Evolutionary conservation across 257 asterid species (phyloP), one percentile per base, ranked within the genome.

Genomic region (Solanum megistacrolobum): DNA sequence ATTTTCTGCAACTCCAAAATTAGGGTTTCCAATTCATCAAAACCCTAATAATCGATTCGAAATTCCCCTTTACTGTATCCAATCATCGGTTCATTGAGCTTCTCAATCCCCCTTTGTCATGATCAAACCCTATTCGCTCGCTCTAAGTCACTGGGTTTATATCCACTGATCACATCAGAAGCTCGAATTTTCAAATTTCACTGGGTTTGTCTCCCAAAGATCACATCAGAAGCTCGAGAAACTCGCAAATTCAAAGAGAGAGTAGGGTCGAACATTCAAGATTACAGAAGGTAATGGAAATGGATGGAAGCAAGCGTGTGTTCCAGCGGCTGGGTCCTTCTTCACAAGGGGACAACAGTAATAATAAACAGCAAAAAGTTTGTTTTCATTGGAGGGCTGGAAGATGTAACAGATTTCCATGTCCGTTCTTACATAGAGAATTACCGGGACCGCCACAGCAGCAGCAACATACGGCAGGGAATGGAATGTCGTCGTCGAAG

Each of bases 341-440:
- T 16, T 81, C 85, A 29, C 84, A 74, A n/a, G 84, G 52, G 78
- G 93, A 92, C 48, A 91, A 73, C 89, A 84, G 86, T 4, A 86
- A 38, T 4, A 86, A 38, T 39, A 90, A 90, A 89, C 95, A 93
- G 87, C 96, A 86, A 83, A 96, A 94, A 89, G 98, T 97, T 9
- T 97, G 99, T 79, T 92, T 72, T 89, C 88, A 91, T 89, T 96
- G 99, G 99, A 90, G 95, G 84, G 96, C 93, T 82, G 99, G 99
- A 3, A 94, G 93, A 94, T 97, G 99, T 89, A 92, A 87, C 31
- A 91, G 98, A 85, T 89, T 4, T 87, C 98, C 98, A 16, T 96
- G 99, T 88, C 95, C 94, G 12, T 97, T 58, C 60, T 39, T 95
- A 73, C 99, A 97, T 92, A 90, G 93, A 36, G 99, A 97, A 86